These are phyloP conservation scores for Curvularia verruculosa DNA, from an alignment of 2,329 filamentous ascomycete species.

Conservation along the genomic window DNA sequence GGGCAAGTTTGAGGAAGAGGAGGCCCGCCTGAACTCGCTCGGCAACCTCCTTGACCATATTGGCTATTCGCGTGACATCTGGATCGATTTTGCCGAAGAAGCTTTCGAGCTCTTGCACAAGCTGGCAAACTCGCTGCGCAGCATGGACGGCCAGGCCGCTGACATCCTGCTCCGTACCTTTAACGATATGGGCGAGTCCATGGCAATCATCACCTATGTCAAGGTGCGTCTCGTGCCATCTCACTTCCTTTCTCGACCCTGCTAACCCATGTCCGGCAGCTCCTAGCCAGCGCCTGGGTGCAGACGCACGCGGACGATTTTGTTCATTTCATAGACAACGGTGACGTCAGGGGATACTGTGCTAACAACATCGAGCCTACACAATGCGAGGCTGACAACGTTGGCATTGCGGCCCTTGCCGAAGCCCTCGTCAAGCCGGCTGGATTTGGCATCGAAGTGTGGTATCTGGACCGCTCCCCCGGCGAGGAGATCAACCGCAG, in stretches of 20 bases:
- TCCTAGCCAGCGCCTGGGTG: slow-evolving; percentile 84
- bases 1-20: slow-evolving; percentile 71
- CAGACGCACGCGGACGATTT: slow-evolving; percentile 74
- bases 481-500: slow-evolving; percentile 74
- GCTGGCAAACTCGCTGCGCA: slow-evolving; percentile 63
- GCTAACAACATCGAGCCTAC: slow-evolving; percentile 72
- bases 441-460: slow-evolving; percentile 81
- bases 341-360: slow-evolving; percentile 72
- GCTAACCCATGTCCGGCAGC: slow-evolving; percentile 54
- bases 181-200: slow-evolving; percentile 72
- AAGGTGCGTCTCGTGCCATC: slow-evolving; percentile 55
- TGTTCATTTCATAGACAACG: slow-evolving; percentile 67
- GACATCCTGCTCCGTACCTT: slow-evolving; percentile 69
- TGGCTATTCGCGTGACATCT: slow-evolving; percentile 71
- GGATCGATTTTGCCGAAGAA: slow-evolving; percentile 83
- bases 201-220: slow-evolving; percentile 83
- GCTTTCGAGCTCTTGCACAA: slow-evolving; percentile 71
- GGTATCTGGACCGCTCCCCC: slow-evolving; percentile 86
- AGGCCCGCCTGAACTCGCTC: slow-evolving; percentile 72
- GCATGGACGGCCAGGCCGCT: slow-evolving; percentile 58
- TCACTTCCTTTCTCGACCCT: neutral
- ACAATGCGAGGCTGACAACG: slow-evolving; percentile 84
- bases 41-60: slow-evolving; percentile 72
- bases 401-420: slow-evolving; percentile 79
- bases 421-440: slow-evolving; percentile 80